Evolutionary conservation across 2,329 filamentous ascomycete species (phyloP), one percentile per base, ranked within the genome.

Genomic region (Ustilaginoidea virens): DNA sequence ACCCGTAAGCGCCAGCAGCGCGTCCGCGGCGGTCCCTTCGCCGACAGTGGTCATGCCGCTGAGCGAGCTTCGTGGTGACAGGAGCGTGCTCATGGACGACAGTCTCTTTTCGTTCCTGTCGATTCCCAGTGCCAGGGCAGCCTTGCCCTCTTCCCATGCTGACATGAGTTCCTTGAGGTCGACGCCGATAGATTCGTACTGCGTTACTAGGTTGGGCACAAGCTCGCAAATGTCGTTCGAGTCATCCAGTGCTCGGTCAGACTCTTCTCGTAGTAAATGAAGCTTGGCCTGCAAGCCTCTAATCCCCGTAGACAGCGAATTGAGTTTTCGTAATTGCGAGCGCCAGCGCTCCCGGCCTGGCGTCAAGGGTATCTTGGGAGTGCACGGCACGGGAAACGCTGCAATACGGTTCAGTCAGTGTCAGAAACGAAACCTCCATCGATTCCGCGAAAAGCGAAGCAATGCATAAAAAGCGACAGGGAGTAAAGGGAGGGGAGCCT

Each of bases 271-370:
- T 31, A 96, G 58, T 6, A 98, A 64, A 35, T 92, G 85, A 59
- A 98, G 74, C 52, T 96, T 98, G 20, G 90, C 90, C 53, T 96
- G 87, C 27, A 98, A 64, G 8, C 82, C 81, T 17, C 86, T 76
- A 36, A 96, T 92, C 11, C 85, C 86, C 31, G 85, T 81, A 1
- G 85, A 93, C 19, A 98, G 64, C 1, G 80, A 80, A 45, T 81
- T 83, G 23, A 98, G 70, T 47, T 92, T 87, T 35, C 83, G 77
- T 33, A 94, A 69, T 49, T 93, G 87, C 31, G 79, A 76, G 32
- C 86, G 78, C 61, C 87, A 76, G 35, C 82, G 74, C 45, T 94
- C 85, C 30, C 77, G 76, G n/a, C 70, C 69, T 2, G 85, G 80
- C 2, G 78, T 77, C 16, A 77, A 44, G 29, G 68, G 68, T 28